These are phyloP conservation scores for Xerocomellus chrysenteron DNA, from an alignment of 768 basidiomycete species.

Conservation along the genomic window DNA sequence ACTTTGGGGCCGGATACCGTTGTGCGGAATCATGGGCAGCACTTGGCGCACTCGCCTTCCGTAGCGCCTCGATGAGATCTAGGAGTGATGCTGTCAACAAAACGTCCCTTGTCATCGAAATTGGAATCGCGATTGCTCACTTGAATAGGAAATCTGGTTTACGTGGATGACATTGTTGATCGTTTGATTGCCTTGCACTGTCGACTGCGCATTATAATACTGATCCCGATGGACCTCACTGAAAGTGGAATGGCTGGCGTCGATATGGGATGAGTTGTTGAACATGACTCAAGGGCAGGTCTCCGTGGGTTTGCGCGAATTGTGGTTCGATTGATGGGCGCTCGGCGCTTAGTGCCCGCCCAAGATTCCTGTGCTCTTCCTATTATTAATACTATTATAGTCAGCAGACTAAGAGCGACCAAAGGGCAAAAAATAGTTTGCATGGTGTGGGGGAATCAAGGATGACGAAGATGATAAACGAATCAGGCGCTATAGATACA, in stretches of 20 bases:
- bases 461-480: too few species aligned
- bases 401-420: too few species aligned
- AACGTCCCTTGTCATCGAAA: not conserved
- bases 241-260: constrained; percentile 15
- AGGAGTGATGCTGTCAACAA: not conserved
- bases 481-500: not conserved
- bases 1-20: constrained; percentile 20
- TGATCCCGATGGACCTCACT: constrained; percentile 18
- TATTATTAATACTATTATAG: too few species aligned
- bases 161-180: constrained; percentile 17
- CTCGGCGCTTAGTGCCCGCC: too few species aligned
- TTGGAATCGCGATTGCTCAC: not conserved
- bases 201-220: constrained; percentile 5
- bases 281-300: too few species aligned
- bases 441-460: too few species aligned
- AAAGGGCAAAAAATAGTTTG: too few species aligned
- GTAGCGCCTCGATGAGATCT: constrained; percentile 17
- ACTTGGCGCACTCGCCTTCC: constrained; percentile 16
- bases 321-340: too few species aligned
- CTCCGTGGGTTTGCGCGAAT: too few species aligned
- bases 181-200: constrained; percentile 19
- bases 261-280: constrained; percentile 5
- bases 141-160: constrained; percentile 14
- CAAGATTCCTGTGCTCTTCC: too few species aligned
- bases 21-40: constrained; percentile 21